Percentiles rank a stretch among this genome's conserved stretches.
These are phyloP conservation scores for Combretum micranthum DNA, from an alignment of 345 rosid species.

Conservation along the genomic window DNA sequence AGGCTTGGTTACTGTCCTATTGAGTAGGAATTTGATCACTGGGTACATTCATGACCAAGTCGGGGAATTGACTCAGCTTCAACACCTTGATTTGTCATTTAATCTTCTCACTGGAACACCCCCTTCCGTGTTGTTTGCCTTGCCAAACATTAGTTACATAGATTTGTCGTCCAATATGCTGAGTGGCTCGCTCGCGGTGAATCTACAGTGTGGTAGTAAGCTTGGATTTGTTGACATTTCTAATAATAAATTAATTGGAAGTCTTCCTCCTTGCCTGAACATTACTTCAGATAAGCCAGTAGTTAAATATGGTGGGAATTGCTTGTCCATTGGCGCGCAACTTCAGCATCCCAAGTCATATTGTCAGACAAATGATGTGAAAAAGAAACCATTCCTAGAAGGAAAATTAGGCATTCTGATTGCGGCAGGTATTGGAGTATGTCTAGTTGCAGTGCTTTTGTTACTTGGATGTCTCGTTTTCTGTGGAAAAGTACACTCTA, in stretches of 20 bases:
- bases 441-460: slow-evolving; percentile 44
- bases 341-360: slow-evolving; percentile 49
- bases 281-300: slow-evolving; percentile 45
- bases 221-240: slow-evolving; percentile 91
- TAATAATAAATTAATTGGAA: slow-evolving; percentile 65
- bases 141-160: slow-evolving; percentile 75
- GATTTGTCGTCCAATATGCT: slow-evolving; percentile 76
- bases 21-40: slow-evolving; percentile 70
- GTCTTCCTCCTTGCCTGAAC: slow-evolving; percentile 72
- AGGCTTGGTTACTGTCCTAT: slow-evolving; percentile 62
- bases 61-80: slow-evolving; percentile 58
- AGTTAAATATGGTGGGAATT: slow-evolving; percentile 64
- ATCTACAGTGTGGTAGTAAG: slow-evolving; percentile 58
- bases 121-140: slow-evolving; percentile 57
- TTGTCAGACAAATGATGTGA: slow-evolving; percentile 41
- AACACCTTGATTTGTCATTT: slow-evolving; percentile 83
- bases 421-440: slow-evolving; percentile 45
- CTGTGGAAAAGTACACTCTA: slow-evolving; percentile 31
- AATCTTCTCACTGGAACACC: slow-evolving; percentile 74
- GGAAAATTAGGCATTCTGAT: slow-evolving; percentile 34
- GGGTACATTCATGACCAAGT: slow-evolving; percentile 56
- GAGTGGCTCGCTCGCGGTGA: slow-evolving; percentile 47
- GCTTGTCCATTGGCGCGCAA: slow-evolving; percentile 48
- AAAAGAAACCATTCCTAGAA: slow-evolving; percentile 30
- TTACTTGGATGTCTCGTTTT: slow-evolving; percentile 35